phyloP scores from a whole-genome alignment of 441 rosid genomes.

The Brassica balearica region DNA sequence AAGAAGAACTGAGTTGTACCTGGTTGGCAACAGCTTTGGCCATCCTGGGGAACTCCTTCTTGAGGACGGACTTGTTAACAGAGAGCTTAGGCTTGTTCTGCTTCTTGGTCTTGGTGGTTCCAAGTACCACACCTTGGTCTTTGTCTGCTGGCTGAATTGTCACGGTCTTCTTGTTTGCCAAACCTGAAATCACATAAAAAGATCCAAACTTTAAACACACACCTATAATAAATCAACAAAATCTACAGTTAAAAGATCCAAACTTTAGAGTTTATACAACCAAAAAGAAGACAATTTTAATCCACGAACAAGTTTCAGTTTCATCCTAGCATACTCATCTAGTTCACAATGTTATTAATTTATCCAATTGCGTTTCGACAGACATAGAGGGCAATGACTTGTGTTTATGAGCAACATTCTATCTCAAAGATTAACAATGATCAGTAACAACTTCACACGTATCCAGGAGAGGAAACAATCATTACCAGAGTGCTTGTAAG shows the following conservation, averaged over 20 bases:
- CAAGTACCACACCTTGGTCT: conserved; percentile 42
- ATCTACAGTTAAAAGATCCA: neutral
- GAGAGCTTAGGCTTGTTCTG: conserved; percentile 59
- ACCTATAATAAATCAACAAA: neutral
- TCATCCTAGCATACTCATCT: neutral
- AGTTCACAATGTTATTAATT: neutral
- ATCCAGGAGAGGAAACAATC: neutral
- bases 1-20: conserved; percentile 41
- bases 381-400: neutral
- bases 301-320: neutral
- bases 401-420: neutral
- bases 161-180: conserved; percentile 46
- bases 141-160: conserved; percentile 40
- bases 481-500: conserved; percentile 76
- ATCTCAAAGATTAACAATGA: neutral
- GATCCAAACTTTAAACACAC: neutral
- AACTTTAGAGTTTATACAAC: neutral
- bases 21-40: conserved; percentile 63
- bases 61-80: conserved; percentile 61
- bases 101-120: conserved; percentile 48
- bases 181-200: conserved; percentile 25
- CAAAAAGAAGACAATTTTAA: neutral
- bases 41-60: conserved; percentile 67
- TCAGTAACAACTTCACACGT: neutral
- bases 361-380: neutral